Conservation (phyloP, 352 stramenopile genomes). For the Globisporangium ultimum region DNA sequence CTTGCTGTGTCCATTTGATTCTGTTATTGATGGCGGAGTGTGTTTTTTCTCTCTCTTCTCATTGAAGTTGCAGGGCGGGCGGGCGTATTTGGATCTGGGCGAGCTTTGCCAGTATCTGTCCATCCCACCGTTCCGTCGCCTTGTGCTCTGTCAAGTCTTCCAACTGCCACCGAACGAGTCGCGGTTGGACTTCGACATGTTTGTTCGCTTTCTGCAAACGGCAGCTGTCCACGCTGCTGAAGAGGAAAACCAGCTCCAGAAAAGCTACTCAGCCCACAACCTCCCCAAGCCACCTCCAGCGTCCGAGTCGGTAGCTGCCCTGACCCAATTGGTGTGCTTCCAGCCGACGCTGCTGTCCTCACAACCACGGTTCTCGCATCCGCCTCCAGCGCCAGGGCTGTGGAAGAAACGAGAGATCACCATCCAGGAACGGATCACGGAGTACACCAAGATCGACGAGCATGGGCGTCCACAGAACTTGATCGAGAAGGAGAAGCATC, state of each 20-base stretch:
- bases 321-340: constrained; percentile 41
- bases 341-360: constrained; percentile 33
- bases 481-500: constrained; percentile 82
- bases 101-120: constrained; percentile 66
- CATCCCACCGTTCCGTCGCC: constrained; percentile 60
- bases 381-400: constrained; percentile 55
- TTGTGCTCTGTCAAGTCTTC: constrained; percentile 60
- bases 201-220: constrained; percentile 68
- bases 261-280: constrained; percentile 3
- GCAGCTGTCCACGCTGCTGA: constrained; percentile 40
- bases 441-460: constrained; percentile 89
- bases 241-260: constrained; percentile 35
- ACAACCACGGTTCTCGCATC: constrained; percentile 30
- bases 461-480: constrained; percentile 65
- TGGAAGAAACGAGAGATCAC: constrained; percentile 88
- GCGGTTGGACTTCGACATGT: constrained; percentile 46
- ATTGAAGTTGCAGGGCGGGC: constrained; percentile 10
- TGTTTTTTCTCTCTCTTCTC: background rate
- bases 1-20: background rate
- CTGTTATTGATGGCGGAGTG: background rate
- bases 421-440: constrained; percentile 82
- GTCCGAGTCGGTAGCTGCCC: background rate
- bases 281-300: constrained; percentile 22
- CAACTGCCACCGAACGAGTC: constrained; percentile 27
- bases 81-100: constrained; percentile 47